Evolutionary conservation across 768 basidiomycete genomes (phyloP), one percentile per base, ranked within the genome.

Genomic region (Termitomyces sp.): DNA sequence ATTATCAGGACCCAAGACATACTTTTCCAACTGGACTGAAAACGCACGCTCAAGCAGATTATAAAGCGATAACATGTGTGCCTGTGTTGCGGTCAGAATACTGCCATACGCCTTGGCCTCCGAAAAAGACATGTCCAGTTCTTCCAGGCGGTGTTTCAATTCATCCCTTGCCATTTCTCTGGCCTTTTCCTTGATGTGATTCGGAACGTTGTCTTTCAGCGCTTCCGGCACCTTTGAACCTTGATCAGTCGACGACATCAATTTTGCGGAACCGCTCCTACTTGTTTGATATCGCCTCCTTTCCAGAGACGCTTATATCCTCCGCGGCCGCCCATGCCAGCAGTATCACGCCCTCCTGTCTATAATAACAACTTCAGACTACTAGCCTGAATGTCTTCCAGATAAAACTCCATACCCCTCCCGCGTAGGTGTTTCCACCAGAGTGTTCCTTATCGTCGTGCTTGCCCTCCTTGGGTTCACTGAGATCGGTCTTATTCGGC

Each of bases 161-260:
- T 88, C 86, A 59, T 84, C 77, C 14, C 80, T 73, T 20, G 86
- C 86, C 83, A 88, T 85, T 65, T 85, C 80, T 45, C 85, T 77
- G 0, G 85, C 86, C 57, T 80, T 78, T 61, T 85, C 84, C 61
- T 78, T 80, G 61, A 87, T 75, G 35, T 84, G 73, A 45, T 86
- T 82, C 0, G 85, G 83, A 5, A 87, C 83, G 32, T 79, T 72
- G 46, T 79, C 74, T 67, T 86, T 88, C 45, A 83, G 68, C 9
- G 73, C 70, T 57, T 83, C 79, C 0, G 83, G 73, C 6, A 84
- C 71, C 81, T 82, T 52, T 4, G 24, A 53, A 22, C 12, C 20
- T 18, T 12, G 18, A 40, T 62, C 42, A 49, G 36, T 16, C 3
- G 16, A 53, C 40, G 43, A 52, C 38, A 8, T 40, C 13, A 36